Evolutionary conservation across 2,329 filamentous ascomycete species (phyloP), one percentile per base, ranked within the genome.

Genomic region (Simplicillium aogashimaense): DNA sequence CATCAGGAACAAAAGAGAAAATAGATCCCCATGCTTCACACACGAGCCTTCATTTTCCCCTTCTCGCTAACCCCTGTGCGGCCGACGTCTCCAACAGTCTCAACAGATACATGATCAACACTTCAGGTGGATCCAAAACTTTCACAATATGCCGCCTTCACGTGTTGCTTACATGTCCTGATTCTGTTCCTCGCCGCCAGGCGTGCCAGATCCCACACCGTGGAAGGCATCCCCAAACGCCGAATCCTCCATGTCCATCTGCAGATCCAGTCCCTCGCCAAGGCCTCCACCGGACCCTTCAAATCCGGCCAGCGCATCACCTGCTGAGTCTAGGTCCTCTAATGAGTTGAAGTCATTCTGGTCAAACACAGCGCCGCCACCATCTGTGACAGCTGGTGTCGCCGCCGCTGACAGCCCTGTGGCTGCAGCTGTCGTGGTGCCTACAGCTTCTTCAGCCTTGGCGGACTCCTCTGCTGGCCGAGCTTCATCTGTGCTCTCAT

Each of bases 211-310:
- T 33, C 67, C 70, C 11, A 78, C 72, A 4, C 74, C 76, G 50
- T 88, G 83, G 60, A 90, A 86, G 1, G 86, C 86, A 50, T 92
- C 84, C 3, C 84, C 86, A 63, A 92, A 92, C 2, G 84, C 86
- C 29, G 81, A 86, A 53, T 88, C 83, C 36, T 86, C 83, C 66
- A 87, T 74, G 46, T 81, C 82, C 64, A 81, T 73, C 50, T 74
- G 70, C 38, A 81, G 58, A 54, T 74, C 72, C n/a, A 75, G 58
- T 8, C 72, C 76, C 33, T 76, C 74, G 16, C 66, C 74, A 4
- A 75, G 58, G 25, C 67, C 70, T 4, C 64, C 67, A 2, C 57
- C 62, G 1, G 52, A 57, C 4, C 54, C 58, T 33, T 75, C 78
- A 53, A 82, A 86, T 31, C 75, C 74, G 3, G 78, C 78, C 29